Evolutionary conservation across 106 monocot species (phyloP).

Genomic region (Ottelia alismoides): DNA sequence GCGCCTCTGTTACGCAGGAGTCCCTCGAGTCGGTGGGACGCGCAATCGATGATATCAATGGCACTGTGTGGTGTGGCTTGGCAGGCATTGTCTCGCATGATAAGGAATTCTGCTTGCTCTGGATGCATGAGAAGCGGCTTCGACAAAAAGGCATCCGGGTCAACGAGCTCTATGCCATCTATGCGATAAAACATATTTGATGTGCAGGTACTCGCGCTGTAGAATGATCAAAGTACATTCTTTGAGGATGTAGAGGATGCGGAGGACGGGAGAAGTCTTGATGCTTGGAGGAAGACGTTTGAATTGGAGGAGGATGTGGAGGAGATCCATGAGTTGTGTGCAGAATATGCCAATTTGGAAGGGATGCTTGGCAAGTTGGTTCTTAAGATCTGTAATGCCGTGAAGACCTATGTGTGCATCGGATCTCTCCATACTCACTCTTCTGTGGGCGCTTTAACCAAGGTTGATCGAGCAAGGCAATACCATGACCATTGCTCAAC

Average conservation of each 20-base stretch:
- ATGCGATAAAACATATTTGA: conserved; percentile 60
- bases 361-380: conserved; percentile 53
- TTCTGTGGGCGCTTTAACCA: no score
- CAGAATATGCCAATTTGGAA: conserved; percentile 44
- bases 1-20: conserved; percentile 64
- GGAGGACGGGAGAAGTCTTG: conserved; percentile 51
- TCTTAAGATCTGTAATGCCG: conserved; percentile 30
- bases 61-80: conserved; percentile 35
- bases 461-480: no score
- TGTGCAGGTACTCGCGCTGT: conserved; percentile 48
- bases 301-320: conserved; percentile 38
- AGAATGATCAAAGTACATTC: conserved; percentile 58
- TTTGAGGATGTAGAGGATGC: conserved; percentile 52
- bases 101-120: conserved; percentile 26
- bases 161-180: neutral
- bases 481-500: no score
- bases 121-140: conserved; percentile 4
- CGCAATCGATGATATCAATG: conserved; percentile 60
- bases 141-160: neutral
- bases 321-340: conserved; percentile 46
- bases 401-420: no score
- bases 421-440: no score
- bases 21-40: conserved; percentile 80
- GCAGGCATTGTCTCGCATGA: conserved; percentile 39
- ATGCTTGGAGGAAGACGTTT: conserved; percentile 45